A percentile compares a stretch with the other conserved stretches of the same genome.
Conservation (phyloP, 179 eudicot species). For the Spinacia oleracea region DNA sequence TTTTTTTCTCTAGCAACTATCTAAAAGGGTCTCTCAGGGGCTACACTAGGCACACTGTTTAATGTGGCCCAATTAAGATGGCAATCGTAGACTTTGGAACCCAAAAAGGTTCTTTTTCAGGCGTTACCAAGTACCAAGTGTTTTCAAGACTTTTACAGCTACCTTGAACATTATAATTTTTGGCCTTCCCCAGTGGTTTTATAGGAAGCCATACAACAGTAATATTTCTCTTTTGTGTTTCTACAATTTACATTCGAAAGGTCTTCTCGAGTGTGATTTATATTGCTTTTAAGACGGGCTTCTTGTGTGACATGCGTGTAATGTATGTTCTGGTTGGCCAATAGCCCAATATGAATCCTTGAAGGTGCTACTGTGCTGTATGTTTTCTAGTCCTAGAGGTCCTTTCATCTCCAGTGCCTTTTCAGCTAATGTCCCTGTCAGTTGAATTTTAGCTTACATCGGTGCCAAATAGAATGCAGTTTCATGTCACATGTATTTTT, state of each 20-base stretch:
- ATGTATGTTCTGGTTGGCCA: background rate
- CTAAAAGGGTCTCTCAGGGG: background rate
- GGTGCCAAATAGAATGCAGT: too few species aligned
- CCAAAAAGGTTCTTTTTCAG: background rate
- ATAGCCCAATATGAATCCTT: too few species aligned
- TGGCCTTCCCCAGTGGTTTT: background rate
- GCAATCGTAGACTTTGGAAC: background rate
- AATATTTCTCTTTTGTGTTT: background rate
- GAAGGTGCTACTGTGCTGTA: too few species aligned
- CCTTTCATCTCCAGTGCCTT: too few species aligned
- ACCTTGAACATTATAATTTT: background rate
- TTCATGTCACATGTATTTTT: too few species aligned
- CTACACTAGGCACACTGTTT: too few species aligned
- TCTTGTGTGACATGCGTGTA: background rate
- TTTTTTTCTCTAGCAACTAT: background rate
- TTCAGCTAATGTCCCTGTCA: too few species aligned
- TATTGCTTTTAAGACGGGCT: background rate
- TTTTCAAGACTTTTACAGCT: background rate
- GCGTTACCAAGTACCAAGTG: background rate
- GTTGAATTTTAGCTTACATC: too few species aligned
- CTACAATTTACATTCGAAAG: background rate
- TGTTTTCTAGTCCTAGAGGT: too few species aligned
- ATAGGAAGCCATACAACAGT: background rate
- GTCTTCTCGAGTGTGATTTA: background rate
- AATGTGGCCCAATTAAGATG: background rate